Evolutionary conservation across 2,329 filamentous ascomycete genomes (phyloP).

Genomic region (Aspergillus fumigatus): DNA sequence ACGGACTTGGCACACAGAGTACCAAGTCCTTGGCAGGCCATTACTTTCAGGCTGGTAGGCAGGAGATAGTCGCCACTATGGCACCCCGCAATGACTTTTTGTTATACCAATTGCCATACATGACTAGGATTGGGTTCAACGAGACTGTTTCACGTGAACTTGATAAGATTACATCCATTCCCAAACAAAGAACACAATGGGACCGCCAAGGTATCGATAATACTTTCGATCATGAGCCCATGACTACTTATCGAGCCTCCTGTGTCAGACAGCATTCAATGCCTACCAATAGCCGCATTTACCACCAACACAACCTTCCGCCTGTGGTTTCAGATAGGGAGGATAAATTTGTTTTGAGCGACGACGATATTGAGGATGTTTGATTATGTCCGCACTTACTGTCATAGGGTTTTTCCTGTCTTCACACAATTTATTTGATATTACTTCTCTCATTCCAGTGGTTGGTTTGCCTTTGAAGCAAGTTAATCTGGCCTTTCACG

Average conservation of each 20-base stretch:
- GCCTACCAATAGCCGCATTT: neutral
- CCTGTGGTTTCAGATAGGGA: slow-evolving; percentile 46
- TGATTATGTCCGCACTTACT: slow-evolving; percentile 18
- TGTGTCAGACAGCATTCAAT: neutral
- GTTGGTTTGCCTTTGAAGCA: neutral
- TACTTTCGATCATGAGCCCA: neutral
- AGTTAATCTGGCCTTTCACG: neutral
- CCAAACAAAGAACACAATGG: slow-evolving; percentile 12
- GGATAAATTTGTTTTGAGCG: slow-evolving; percentile 67
- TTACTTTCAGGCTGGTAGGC: slow-evolving; percentile 1
- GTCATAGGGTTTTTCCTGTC: neutral
- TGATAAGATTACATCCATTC: slow-evolving; percentile 59
- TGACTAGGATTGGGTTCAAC: slow-evolving; percentile 58
- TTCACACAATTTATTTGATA: neutral
- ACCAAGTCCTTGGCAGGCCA: neutral
- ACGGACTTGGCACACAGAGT: slow-evolving; percentile 21
- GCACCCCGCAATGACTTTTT: slow-evolving; percentile 44
- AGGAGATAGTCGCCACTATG: slow-evolving; percentile 23
- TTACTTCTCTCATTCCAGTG: neutral
- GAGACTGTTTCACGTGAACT: slow-evolving; percentile 50
- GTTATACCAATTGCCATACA: slow-evolving; percentile 82
- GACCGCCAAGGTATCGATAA: slow-evolving; percentile 14
- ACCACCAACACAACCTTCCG: slow-evolving; percentile 9
- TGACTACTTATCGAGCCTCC: neutral
- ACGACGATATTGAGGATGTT: slow-evolving; percentile 79